Conservation (phyloP, 1,139 yeast species). For the Fermentozyma sake region DNA sequence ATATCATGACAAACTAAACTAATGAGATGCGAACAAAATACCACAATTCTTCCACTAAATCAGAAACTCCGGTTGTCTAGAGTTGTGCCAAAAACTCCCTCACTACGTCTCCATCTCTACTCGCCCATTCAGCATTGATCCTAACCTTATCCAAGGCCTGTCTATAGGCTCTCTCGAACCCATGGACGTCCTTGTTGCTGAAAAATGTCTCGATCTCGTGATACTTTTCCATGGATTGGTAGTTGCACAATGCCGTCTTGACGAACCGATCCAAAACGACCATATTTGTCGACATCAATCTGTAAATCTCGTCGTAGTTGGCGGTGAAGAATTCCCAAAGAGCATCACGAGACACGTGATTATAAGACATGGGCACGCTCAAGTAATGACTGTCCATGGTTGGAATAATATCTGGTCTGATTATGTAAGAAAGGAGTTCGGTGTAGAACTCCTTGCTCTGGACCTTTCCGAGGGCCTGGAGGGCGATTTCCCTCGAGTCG, state of each 20-base stretch:
- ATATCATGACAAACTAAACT: too few species aligned
- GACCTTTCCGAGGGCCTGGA: slow-evolving; percentile 58
- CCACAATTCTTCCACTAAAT: too few species aligned
- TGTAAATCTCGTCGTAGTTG: slow-evolving; percentile 48
- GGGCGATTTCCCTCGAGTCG: slow-evolving; percentile 65
- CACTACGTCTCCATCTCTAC: slow-evolving; percentile 27
- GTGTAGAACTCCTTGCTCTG: slow-evolving; percentile 31
- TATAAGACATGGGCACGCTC: slow-evolving; percentile 48
- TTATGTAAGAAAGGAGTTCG: slow-evolving; percentile 34
- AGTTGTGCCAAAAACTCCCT: slow-evolving; percentile 14
- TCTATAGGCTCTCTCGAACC: slow-evolving; percentile 54
- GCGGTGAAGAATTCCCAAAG: slow-evolving; percentile 56
- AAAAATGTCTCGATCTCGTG: slow-evolving; percentile 51
- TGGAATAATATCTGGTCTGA: slow-evolving; percentile 46
- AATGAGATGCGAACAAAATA: too few species aligned
- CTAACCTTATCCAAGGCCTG: slow-evolving; percentile 53
- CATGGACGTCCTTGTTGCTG: slow-evolving; percentile 49
- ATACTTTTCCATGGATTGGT: slow-evolving; percentile 38
- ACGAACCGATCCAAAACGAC: slow-evolving; percentile 64
- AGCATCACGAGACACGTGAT: slow-evolving; percentile 42
- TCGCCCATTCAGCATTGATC: slow-evolving; percentile 46
- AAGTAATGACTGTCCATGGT: slow-evolving; percentile 69
- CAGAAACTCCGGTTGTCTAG: too few species aligned
- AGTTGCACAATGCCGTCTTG: slow-evolving; percentile 46
- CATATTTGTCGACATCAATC: slow-evolving; percentile 50